phyloP scores from a whole-genome alignment of 192 early-diverging fungal genomes.

The Umbelopsis sp. region DNA sequence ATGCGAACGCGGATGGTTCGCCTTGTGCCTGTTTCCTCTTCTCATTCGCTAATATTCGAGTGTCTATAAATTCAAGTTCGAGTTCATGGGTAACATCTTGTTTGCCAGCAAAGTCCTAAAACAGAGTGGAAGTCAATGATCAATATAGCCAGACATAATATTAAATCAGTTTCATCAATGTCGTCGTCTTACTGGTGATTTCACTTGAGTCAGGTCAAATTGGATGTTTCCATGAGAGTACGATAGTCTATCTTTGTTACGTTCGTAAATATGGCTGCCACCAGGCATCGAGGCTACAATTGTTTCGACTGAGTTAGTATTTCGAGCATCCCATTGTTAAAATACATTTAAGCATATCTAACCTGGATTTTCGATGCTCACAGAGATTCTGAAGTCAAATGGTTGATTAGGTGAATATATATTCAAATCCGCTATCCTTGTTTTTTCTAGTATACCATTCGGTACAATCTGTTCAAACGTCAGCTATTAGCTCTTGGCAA shows the following conservation, averaged over 20 bases:
- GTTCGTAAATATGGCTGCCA: conserved; percentile 54
- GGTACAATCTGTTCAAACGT: conserved; percentile 37
- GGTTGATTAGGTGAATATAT: conserved; percentile 77
- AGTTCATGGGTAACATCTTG: conserved; percentile 76
- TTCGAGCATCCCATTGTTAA: conserved; percentile 32
- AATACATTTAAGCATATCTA: not conserved
- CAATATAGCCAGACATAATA: conserved; percentile 19
- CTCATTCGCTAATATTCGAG: conserved; percentile 59
- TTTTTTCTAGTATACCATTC: conserved; percentile 70
- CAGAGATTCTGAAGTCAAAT: conserved; percentile 86
- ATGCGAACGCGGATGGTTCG: conserved; percentile 65
- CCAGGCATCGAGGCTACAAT: conserved; percentile 42
- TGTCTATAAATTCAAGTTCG: conserved; percentile 77
- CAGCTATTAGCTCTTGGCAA: not conserved
- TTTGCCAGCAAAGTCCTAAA: conserved; percentile 42
- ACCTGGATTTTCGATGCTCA: conserved; percentile 66
- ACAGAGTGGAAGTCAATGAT: conserved; percentile 25
- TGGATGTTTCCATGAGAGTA: conserved; percentile 83
- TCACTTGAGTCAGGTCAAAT: conserved; percentile 90
- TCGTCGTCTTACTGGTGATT: conserved; percentile 42
- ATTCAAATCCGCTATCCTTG: conserved; percentile 82
- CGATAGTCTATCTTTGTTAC: conserved; percentile 87
- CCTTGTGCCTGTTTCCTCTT: conserved; percentile 59
- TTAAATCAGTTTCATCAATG: conserved; percentile 20
- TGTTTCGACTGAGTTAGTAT: conserved; percentile 20